A percentile compares a stretch with the other conserved stretches of the same genome.
Conservation (phyloP, 1,284 basidiomycete species). For the Austropuccinia psidii region DNA sequence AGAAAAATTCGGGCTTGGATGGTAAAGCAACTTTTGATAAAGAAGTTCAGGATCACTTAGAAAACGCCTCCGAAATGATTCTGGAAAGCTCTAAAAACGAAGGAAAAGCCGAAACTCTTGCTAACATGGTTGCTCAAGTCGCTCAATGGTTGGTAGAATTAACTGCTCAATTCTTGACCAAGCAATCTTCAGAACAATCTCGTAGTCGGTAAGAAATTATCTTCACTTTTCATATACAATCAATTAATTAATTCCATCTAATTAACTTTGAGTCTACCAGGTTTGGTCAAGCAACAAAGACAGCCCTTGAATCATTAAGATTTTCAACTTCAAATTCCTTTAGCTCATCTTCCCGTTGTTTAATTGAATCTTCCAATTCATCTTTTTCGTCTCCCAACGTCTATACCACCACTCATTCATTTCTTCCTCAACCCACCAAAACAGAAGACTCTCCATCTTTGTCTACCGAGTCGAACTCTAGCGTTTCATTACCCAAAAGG, state of each 20-base stretch:
- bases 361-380: no score
- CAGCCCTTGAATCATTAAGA: constrained; percentile 1
- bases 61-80: background rate
- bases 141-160: constrained; percentile 1
- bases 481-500: background rate
- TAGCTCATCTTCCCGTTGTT: background rate
- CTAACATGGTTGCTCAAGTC: background rate
- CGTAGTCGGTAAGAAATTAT: constrained; percentile 10
- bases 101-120: constrained; percentile 5
- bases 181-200: background rate
- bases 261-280: background rate
- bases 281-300: constrained; percentile 8
- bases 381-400: no score
- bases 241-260: background rate
- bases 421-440: background rate
- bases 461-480: background rate
- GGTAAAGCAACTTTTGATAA: constrained; percentile 10
- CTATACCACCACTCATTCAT: background rate
- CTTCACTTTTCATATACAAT: no score
- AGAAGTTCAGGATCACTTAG: background rate
- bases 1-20: constrained; percentile 2
- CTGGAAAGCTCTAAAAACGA: constrained; percentile 1
- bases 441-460: background rate
- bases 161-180: constrained; percentile 1
- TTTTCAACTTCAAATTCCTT: background rate